Conservation (phyloP, 352 stramenopile genomes). For the Phytopythium helicoides region DNA sequence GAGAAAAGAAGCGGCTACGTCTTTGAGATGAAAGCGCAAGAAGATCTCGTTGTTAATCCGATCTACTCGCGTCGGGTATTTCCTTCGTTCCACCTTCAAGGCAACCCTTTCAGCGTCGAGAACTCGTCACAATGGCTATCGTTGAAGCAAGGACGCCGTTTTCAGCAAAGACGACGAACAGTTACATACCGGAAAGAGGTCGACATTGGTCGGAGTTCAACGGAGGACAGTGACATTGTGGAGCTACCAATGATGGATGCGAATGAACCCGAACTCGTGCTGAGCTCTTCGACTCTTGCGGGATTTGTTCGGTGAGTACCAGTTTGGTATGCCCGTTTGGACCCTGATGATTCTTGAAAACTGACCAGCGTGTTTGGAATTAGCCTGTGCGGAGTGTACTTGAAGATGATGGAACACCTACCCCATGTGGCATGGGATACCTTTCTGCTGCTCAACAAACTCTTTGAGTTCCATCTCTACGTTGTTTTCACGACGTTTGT, state of each 20-base stretch:
- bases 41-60: constrained; percentile 37
- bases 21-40: constrained; percentile 48
- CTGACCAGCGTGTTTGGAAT: constrained; percentile 2
- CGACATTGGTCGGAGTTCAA: background rate
- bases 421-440: constrained; percentile 69
- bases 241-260: constrained; percentile 23
- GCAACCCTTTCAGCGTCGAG: constrained; percentile 59
- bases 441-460: constrained; percentile 64
- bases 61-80: constrained; percentile 75
- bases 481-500: constrained; percentile 71
- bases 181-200: constrained; percentile 1
- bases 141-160: constrained; percentile 54
- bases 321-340: background rate
- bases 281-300: constrained; percentile 69
- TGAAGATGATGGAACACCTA: constrained; percentile 88
- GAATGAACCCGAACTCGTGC: constrained; percentile 57
- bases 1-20: constrained; percentile 77
- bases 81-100: constrained; percentile 49
- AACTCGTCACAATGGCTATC: constrained; percentile 59
- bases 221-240: constrained; percentile 1
- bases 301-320: constrained; percentile 61
- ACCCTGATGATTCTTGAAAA: constrained; percentile 1
- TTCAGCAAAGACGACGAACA: constrained; percentile 21
- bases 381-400: constrained; percentile 77
- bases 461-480: constrained; percentile 83